Conservation (phyloP, 1,284 basidiomycete species). For the Baeospora myosura region DNA sequence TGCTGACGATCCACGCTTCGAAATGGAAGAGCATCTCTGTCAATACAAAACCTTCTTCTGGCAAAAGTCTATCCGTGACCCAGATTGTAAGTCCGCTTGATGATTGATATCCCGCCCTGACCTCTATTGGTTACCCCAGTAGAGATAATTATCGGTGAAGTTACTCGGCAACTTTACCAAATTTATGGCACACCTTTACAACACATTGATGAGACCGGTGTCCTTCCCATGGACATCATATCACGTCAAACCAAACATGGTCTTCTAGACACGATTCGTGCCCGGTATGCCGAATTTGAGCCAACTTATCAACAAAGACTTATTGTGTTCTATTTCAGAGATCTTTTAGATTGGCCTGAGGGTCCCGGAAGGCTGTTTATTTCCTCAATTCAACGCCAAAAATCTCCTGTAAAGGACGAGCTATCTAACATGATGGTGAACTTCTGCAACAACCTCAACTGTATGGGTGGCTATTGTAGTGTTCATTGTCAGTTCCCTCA, state of each 20-base stretch:
- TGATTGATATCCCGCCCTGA: slow-evolving; percentile 7
- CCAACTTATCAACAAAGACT: background rate
- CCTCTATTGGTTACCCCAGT: slow-evolving; percentile 23
- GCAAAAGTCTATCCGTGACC: slow-evolving; percentile 32
- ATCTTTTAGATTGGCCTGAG: slow-evolving; percentile 25
- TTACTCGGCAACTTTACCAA: slow-evolving; percentile 29
- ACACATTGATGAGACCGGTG: slow-evolving; percentile 34
- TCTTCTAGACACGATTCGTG: background rate
- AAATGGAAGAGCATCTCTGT: slow-evolving; percentile 28
- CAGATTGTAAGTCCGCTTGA: slow-evolving; percentile 38
- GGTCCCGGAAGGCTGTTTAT: slow-evolving; percentile 3
- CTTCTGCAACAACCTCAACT: slow-evolving; percentile 51
- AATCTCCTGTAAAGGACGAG: slow-evolving; percentile 16
- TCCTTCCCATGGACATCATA: background rate
- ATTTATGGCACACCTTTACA: slow-evolving; percentile 26
- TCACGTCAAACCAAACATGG: background rate
- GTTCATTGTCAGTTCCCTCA: slow-evolving; percentile 36
- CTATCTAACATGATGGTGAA: slow-evolving; percentile 28
- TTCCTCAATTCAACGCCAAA: slow-evolving; percentile 9
- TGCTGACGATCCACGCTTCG: slow-evolving; percentile 45
- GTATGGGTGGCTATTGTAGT: slow-evolving; percentile 42
- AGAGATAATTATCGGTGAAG: slow-evolving; percentile 39
- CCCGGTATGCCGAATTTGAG: slow-evolving; percentile 21
- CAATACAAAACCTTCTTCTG: slow-evolving; percentile 42
- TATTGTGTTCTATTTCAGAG: slow-evolving; percentile 7